phyloP scores from a whole-genome alignment of 139 green algal genomes.

The Chlorokybus atmophyticus region DNA sequence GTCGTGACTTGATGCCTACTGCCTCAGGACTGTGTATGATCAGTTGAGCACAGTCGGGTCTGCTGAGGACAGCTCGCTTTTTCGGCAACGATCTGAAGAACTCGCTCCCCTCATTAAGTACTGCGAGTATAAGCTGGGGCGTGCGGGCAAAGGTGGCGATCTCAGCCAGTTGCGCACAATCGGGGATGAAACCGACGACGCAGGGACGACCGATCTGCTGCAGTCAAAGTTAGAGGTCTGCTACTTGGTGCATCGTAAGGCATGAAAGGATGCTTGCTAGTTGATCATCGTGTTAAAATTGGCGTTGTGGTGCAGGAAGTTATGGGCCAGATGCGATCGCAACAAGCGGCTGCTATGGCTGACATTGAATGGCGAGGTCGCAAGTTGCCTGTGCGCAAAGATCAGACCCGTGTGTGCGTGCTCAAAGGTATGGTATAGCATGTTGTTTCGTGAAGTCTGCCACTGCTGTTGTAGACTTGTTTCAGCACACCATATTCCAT shows the following conservation, averaged over 20 bases:
- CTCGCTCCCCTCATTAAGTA: slow-evolving; percentile 61
- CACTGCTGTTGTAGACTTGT: not conserved
- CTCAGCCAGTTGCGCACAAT: not conserved
- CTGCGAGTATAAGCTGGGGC: slow-evolving; percentile 66
- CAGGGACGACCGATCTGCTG: slow-evolving; percentile 9
- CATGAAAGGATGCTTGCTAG: no score
- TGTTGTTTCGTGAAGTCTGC: not conserved
- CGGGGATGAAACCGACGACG: slow-evolving; percentile 1
- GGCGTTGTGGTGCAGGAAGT: slow-evolving; percentile 15
- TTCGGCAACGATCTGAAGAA: slow-evolving; percentile 64
- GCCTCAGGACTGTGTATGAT: slow-evolving; percentile 51
- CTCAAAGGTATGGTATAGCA: slow-evolving; percentile 2
- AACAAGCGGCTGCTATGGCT: slow-evolving; percentile 30
- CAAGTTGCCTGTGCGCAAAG: slow-evolving; percentile 35
- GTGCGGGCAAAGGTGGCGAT: slow-evolving; percentile 8
- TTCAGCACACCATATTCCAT: no score
- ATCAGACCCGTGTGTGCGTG: slow-evolving; percentile 26
- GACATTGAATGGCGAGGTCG: slow-evolving; percentile 49
- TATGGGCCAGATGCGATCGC: slow-evolving; percentile 37
- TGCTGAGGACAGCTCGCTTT: slow-evolving; percentile 52
- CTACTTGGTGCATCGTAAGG: slow-evolving; percentile 2
- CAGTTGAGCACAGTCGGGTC: slow-evolving; percentile 57
- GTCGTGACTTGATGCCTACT: not conserved
- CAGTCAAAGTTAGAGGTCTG: slow-evolving; percentile 23
- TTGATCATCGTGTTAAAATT: not conserved